These are phyloP conservation scores for Globisporangium mamillatum DNA, from an alignment of 352 stramenopile species.

Conservation along the genomic window DNA sequence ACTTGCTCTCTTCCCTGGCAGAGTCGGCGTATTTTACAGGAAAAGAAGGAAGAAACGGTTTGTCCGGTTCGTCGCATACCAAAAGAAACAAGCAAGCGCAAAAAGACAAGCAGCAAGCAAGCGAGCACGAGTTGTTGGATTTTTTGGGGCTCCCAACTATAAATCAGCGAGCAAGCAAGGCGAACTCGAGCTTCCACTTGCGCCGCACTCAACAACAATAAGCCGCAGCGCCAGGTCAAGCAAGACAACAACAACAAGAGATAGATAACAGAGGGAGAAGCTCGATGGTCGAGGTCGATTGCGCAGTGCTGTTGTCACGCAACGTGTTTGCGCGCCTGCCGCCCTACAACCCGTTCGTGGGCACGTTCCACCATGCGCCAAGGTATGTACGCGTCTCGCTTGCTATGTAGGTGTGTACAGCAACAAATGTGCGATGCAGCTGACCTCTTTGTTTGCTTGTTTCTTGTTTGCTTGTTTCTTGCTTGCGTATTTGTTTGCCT, in stretches of 20 bases:
- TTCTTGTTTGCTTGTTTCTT: not conserved
- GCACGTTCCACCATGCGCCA: slow-evolving; percentile 88
- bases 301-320: slow-evolving; percentile 40
- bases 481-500: not conserved
- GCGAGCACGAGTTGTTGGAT: slow-evolving; percentile 1
- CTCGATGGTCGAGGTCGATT: slow-evolving; percentile 38
- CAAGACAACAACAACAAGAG: not conserved
- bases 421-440: not conserved
- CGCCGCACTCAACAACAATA: not conserved
- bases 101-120: slow-evolving; percentile 7
- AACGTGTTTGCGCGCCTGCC: slow-evolving; percentile 83
- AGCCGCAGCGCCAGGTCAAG: not conserved
- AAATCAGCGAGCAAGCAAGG: not conserved
- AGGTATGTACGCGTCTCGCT: slow-evolving; percentile 36
- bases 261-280: not conserved
- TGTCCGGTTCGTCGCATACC: slow-evolving; percentile 10
- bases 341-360: slow-evolving; percentile 87
- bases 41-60: slow-evolving; percentile 7
- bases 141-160: not conserved
- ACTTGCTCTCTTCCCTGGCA: not conserved
- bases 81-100: not conserved
- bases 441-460: not conserved
- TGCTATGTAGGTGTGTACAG: not conserved
- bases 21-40: not conserved
- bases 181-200: not conserved